Evolutionary conservation across 1,284 basidiomycete genomes (phyloP), one percentile per base, ranked within the genome.

Genomic region (Malassezia arunalokei): DNA sequence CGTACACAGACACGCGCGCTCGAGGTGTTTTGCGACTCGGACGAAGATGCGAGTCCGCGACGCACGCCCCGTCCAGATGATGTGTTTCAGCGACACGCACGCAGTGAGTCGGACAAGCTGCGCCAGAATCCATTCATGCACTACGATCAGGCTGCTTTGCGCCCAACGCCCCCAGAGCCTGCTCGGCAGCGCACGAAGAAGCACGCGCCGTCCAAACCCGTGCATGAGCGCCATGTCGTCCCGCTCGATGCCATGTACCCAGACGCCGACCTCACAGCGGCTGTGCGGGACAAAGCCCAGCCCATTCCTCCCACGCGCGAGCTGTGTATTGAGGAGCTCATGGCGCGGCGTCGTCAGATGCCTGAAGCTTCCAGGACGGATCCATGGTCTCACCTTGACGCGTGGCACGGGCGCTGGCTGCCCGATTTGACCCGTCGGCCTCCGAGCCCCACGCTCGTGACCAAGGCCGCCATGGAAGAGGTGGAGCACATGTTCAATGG

Each of bases 21-120:
- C 6, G 65, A 65, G 7, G 64, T 68, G 41, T 65, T 64, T 32
- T 63, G 66, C 42, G 71, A 74, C 39, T 74, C 75, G 27, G 76
- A 76, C 40, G 77, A 77, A 43, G 76, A 75, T 9, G 76, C 77
- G 5, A 40, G 41, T 20, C 42, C 47, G 3, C 37, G 39, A 28
- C 47, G 45, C 39, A 35, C 39, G 31, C 39, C 42, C 8, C 44
- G 24, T 6, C 35, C 27, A 28, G 35, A 39, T 12, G 49, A 30
- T 33, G 48, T 55, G 8, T 44, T 49, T 8, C 31, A 17, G 24
- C 45, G 46, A 38, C 9, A 55, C 43, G n/a, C 49, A 47, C 24
- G 54, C 44, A 54, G 37, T 20, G 67, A 69, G 47, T 60, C 62
- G 29, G 66, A 71, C 29, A 51, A 63, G 37, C 33, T 71, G 38